These are phyloP conservation scores for Hippophae gyantsensis DNA, from an alignment of 306 rosid genomes.

Conservation along the genomic window DNA sequence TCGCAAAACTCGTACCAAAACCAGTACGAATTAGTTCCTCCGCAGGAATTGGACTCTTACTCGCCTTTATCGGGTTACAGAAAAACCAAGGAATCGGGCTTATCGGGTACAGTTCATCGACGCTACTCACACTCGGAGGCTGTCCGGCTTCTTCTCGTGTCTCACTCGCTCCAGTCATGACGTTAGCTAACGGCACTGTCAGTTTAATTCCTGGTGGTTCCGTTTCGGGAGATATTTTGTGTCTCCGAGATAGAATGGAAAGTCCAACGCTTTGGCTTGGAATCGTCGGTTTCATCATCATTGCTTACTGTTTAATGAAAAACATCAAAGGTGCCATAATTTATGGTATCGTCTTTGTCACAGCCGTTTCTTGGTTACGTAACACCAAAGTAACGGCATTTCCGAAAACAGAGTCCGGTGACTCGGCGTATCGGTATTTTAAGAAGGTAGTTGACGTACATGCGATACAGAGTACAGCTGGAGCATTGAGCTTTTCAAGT, in stretches of 20 bases:
- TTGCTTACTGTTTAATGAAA: slow-evolving; percentile 62
- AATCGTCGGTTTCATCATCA: slow-evolving; percentile 68
- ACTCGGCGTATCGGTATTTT: slow-evolving; percentile 54
- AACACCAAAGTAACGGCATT: slow-evolving; percentile 69
- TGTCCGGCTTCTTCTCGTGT: slow-evolving; percentile 58
- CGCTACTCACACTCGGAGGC: slow-evolving; percentile 59
- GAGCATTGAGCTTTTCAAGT: slow-evolving; percentile 61
- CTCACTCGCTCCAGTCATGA: slow-evolving; percentile 52
- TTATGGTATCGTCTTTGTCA: slow-evolving; percentile 78
- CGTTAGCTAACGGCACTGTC: slow-evolving; percentile 52
- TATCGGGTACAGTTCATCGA: slow-evolving; percentile 64
- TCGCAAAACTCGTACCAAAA: slow-evolving; percentile 74
- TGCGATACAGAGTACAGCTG: slow-evolving; percentile 62
- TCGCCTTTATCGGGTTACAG: slow-evolving; percentile 87
- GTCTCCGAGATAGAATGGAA: slow-evolving; percentile 59
- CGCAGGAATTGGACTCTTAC: slow-evolving; percentile 89
- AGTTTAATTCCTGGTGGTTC: slow-evolving; percentile 46
- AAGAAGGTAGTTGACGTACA: slow-evolving; percentile 77
- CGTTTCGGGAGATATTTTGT: slow-evolving; percentile 49
- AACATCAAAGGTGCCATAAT: slow-evolving; percentile 88
- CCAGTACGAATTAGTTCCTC: slow-evolving; percentile 95
- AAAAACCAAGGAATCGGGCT: slow-evolving; percentile 79
- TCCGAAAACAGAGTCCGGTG: slow-evolving; percentile 46
- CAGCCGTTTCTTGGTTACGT: slow-evolving; percentile 84
- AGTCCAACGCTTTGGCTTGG: slow-evolving; percentile 95